Evolutionary conservation across 495 filamentous ascomycete species (phyloP).

Genomic region (Paragyromitra xinjiangensis): DNA sequence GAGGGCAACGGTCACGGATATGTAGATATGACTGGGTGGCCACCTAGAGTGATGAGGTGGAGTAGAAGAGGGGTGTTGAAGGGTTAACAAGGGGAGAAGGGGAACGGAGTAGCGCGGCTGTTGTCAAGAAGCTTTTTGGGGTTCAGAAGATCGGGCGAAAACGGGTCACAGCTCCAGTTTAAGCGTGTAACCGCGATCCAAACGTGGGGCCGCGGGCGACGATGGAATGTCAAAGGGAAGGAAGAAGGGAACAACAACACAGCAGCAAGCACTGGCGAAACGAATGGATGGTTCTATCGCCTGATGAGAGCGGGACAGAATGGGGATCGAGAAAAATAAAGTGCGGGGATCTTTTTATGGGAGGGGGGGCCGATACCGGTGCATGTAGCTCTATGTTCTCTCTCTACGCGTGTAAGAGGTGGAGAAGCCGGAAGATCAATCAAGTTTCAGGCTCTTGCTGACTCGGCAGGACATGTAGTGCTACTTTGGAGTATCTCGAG

Average conservation of each 20-base stretch:
- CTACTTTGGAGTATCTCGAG: neutral
- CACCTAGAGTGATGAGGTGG: neutral
- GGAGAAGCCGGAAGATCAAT: constrained; percentile 12
- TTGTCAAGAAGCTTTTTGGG: constrained; percentile 15
- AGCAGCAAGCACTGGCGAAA: neutral
- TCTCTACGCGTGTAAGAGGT: neutral
- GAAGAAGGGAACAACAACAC: neutral
- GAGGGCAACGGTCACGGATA: neutral
- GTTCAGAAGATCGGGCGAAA: constrained; percentile 51
- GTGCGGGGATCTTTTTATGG: constrained; percentile 8
- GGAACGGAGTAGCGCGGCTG: constrained; percentile 31
- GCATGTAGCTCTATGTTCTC: neutral
- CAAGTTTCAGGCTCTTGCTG: constrained; percentile 8
- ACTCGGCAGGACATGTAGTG: neutral
- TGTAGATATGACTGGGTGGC: constrained; percentile 1
- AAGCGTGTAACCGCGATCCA: constrained; percentile 29
- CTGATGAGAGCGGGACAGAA: neutral
- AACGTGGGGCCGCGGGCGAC: constrained; percentile 1
- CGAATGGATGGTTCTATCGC: neutral
- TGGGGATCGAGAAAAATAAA: constrained; percentile 4
- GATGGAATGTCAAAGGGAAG: neutral
- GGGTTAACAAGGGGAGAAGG: constrained; percentile 27
- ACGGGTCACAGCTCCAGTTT: constrained; percentile 38
- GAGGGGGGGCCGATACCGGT: neutral
- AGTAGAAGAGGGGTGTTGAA: constrained; percentile 8